Evolutionary conservation across 192 early-diverging fungal genomes (phyloP).

Genomic region (Paraglomus brasilianum): DNA sequence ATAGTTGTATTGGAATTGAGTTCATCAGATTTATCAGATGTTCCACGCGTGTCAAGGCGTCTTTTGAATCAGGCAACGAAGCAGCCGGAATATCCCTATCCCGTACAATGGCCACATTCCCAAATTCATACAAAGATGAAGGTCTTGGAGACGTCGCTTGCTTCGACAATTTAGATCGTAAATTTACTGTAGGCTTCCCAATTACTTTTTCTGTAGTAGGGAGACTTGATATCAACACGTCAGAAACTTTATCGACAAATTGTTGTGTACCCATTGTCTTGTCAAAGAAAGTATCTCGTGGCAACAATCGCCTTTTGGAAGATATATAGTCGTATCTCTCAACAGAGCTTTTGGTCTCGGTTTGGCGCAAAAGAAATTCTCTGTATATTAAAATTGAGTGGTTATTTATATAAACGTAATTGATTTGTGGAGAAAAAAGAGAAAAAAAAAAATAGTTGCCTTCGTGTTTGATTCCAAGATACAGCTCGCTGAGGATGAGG

Average conservation of each 20-base stretch:
- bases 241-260: constrained; percentile 38
- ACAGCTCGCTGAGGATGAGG: constrained; percentile 71
- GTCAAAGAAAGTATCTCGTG: not conserved
- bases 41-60: constrained; percentile 39
- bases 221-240: constrained; percentile 30
- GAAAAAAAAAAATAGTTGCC: constrained; percentile 26
- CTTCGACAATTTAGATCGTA: constrained; percentile 35
- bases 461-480: constrained; percentile 47
- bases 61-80: constrained; percentile 32
- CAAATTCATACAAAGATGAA: constrained; percentile 28
- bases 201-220: constrained; percentile 11
- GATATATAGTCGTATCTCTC: constrained; percentile 37
- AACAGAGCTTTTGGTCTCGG: constrained; percentile 25
- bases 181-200: constrained; percentile 11
- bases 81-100: constrained; percentile 10
- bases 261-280: constrained; percentile 9
- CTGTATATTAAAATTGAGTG: constrained; percentile 3
- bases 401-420: too few relatives aligned
- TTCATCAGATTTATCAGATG: constrained; percentile 38
- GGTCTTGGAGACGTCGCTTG: not conserved
- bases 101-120: constrained; percentile 21
- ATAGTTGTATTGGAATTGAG: constrained; percentile 50
- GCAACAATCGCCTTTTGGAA: constrained; percentile 35
- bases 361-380: constrained; percentile 31
- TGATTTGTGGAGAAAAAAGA: not conserved